These are phyloP conservation scores for Fusarium bactridioides DNA, from an alignment of 2,329 filamentous ascomycete genomes.

Conservation along the genomic window DNA sequence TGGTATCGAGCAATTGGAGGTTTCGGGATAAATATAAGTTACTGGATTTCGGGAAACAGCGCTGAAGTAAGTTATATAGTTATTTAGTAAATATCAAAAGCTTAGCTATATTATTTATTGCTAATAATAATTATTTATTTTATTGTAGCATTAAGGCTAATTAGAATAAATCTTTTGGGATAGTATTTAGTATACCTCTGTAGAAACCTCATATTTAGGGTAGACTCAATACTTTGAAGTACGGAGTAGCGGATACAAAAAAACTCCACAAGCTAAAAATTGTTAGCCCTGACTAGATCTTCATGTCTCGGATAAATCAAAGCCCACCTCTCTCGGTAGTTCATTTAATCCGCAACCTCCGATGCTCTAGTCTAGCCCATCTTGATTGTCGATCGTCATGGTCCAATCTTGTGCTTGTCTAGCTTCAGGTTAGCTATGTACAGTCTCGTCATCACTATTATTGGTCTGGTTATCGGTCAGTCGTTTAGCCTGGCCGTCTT, in stretches of 20 bases:
- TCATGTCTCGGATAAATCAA: background rate
- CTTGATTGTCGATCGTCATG: background rate
- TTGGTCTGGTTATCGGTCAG: background rate
- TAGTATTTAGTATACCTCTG: too few species aligned
- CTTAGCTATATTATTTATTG: background rate
- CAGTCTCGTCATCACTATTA: background rate
- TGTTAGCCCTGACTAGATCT: background rate
- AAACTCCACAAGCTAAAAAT: background rate
- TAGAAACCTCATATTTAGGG: fast-evolving
- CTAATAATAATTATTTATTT: background rate
- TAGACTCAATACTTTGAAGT: fast-evolving
- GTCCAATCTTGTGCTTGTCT: background rate
- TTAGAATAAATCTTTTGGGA: fast-evolving
- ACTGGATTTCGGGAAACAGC: fast-evolving
- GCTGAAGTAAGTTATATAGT: fast-evolving
- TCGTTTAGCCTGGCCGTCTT: fast-evolving
- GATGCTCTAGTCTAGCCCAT: too few species aligned
- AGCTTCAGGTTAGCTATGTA: background rate
- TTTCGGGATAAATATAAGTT: fast-evolving
- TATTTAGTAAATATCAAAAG: fast-evolving
- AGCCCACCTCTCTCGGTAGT: fast-evolving
- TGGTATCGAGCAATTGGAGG: fast-evolving
- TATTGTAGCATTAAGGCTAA: fast-evolving
- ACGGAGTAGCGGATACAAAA: background rate
- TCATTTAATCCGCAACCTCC: background rate